Percentiles rank a stretch among this genome's conserved stretches.
These are phyloP conservation scores for Ganoderma lucidum DNA, from an alignment of 1,284 basidiomycete genomes.

Conservation along the genomic window DNA sequence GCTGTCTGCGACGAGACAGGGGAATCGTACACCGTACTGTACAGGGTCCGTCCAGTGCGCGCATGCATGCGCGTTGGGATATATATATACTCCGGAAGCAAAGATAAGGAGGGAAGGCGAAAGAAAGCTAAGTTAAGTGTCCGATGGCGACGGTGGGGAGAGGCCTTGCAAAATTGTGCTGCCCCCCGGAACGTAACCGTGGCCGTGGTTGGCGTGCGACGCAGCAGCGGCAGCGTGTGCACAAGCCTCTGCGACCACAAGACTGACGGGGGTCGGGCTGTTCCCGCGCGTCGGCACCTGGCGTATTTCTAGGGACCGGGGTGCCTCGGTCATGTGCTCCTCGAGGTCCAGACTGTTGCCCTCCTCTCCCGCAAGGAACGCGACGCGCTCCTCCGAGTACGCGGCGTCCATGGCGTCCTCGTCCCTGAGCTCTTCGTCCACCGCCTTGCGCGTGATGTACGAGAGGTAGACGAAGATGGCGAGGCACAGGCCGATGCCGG, in stretches of 20 bases:
- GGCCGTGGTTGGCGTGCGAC: not conserved
- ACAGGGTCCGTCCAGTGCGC: slow-evolving; percentile 15
- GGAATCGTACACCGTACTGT: slow-evolving; percentile 10
- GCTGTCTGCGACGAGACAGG: not conserved
- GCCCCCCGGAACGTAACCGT: slow-evolving; percentile 1
- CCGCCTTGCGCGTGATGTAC: slow-evolving; percentile 80
- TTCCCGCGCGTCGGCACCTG: slow-evolving; percentile 20
- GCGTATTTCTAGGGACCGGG: slow-evolving; percentile 32
- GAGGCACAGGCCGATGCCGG: slow-evolving; percentile 77
- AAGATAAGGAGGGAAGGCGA: not conserved
- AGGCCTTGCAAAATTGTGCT: not conserved
- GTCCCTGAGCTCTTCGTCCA: slow-evolving; percentile 80
- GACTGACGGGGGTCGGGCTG: slow-evolving; percentile 21
- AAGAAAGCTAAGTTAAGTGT: slow-evolving; percentile 18
- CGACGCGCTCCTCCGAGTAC: slow-evolving; percentile 48
- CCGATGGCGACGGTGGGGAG: slow-evolving; percentile 9
- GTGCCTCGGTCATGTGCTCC: slow-evolving; percentile 48
- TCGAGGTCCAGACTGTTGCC: slow-evolving; percentile 45
- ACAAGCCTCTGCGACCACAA: slow-evolving; percentile 6
- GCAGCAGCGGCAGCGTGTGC: slow-evolving; percentile 4
- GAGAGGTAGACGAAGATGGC: slow-evolving; percentile 83
- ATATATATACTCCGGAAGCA: slow-evolving; percentile 12
- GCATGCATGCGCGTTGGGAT: not conserved
- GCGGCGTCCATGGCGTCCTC: slow-evolving; percentile 41
- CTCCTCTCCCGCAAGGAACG: slow-evolving; percentile 46